These are phyloP conservation scores for Rhodotorula babjevae DNA, from an alignment of 768 basidiomycete genomes.

Conservation along the genomic window DNA sequence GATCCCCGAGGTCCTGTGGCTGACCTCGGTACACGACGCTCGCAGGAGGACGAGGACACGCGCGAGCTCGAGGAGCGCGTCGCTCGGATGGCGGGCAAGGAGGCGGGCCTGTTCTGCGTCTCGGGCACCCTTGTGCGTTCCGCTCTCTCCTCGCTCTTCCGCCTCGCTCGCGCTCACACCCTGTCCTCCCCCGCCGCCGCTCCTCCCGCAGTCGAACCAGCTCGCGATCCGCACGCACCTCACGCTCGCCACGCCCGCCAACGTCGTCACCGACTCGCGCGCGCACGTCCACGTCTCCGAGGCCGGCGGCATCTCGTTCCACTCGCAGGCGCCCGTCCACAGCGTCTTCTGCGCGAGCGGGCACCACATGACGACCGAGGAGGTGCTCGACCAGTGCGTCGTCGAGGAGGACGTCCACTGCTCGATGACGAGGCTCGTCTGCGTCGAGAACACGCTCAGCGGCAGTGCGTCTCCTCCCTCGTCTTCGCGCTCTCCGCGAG, in stretches of 20 bases:
- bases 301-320: conserved; percentile 77
- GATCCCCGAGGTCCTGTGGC: too few species aligned
- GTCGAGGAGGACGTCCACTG: conserved; percentile 48
- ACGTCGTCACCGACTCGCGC: conserved; percentile 73
- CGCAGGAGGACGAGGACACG: conserved; percentile 49
- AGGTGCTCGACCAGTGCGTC: conserved; percentile 15
- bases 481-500: background rate
- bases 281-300: conserved; percentile 82
- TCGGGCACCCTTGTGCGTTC: conserved; percentile 78
- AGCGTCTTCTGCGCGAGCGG: conserved; percentile 53
- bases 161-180: background rate
- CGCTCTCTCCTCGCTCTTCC: background rate
- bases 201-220: conserved; percentile 40
- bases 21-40: too few species aligned
- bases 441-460: conserved; percentile 87
- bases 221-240: conserved; percentile 80
- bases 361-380: conserved; percentile 64
- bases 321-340: conserved; percentile 37
- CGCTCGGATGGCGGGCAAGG: conserved; percentile 63
- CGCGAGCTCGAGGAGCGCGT: conserved; percentile 49
- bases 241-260: conserved; percentile 72
- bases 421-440: conserved; percentile 76
- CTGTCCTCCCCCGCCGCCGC: background rate
- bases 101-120: conserved; percentile 78
- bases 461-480: conserved; percentile 52